Percentiles rank a stretch among this genome's conserved stretches.
These are phyloP conservation scores for Mollisiaceae sp. DNA, from an alignment of 2,329 filamentous ascomycete species.

Conservation along the genomic window DNA sequence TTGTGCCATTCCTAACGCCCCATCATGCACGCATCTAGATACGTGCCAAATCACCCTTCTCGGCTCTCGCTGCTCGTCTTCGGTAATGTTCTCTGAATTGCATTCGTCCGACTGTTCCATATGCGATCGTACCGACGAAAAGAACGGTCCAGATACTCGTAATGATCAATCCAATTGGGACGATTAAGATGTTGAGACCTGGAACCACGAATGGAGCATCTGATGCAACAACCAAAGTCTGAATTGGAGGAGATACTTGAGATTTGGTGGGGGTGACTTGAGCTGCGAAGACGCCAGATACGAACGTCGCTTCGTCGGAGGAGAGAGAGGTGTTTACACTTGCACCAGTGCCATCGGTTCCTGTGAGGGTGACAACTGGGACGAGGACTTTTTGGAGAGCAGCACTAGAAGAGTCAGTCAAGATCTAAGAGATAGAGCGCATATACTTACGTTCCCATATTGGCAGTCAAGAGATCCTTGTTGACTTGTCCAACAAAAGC, in stretches of 20 bases:
- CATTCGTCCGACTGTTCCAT: slow-evolving; percentile 70
- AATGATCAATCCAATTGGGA: slow-evolving; percentile 72
- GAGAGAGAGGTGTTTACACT: slow-evolving; percentile 68
- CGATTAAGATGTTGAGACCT: slow-evolving; percentile 69
- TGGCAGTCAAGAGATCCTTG: slow-evolving; percentile 54
- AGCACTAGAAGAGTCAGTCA: slow-evolving; percentile 44
- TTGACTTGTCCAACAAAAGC: slow-evolving; percentile 74
- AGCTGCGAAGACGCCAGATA: slow-evolving; percentile 71
- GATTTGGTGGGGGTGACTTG: slow-evolving; percentile 35
- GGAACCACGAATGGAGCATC: slow-evolving; percentile 68
- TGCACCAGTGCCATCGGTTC: slow-evolving; percentile 55
- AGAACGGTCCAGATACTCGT: slow-evolving; percentile 65
- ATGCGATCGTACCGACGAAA: slow-evolving; percentile 61
- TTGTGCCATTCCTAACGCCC: neutral
- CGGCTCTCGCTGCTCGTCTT: slow-evolving; percentile 52
- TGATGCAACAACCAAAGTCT: slow-evolving; percentile 43
- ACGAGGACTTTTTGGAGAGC: slow-evolving; percentile 65
- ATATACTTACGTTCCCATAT: slow-evolving; percentile 64
- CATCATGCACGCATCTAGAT: slow-evolving; percentile 29
- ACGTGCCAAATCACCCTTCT: slow-evolving; percentile 43
- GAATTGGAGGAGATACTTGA: slow-evolving; percentile 40
- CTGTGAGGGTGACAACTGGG: slow-evolving; percentile 70
- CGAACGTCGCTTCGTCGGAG: slow-evolving; percentile 72
- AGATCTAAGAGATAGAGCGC: neutral
- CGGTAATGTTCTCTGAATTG: slow-evolving; percentile 68